Evolutionary conservation across 768 basidiomycete genomes (phyloP).

Genomic region (Naganishia randhawae): DNA sequence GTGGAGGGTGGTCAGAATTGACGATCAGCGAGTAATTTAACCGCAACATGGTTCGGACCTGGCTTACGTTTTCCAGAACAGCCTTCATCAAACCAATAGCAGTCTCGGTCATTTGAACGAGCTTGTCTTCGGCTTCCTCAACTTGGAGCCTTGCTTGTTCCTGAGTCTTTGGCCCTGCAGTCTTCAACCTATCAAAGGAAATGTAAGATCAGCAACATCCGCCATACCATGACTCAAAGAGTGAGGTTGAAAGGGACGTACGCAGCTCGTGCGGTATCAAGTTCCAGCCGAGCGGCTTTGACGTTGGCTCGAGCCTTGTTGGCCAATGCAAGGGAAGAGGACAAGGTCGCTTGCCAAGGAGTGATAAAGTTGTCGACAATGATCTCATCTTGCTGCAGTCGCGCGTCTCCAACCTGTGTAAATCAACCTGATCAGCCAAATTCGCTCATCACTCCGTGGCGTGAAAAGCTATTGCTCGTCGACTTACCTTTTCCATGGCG

Average conservation of each 20-base stretch:
- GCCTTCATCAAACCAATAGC: constrained; percentile 96
- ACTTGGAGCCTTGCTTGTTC: constrained; percentile 84
- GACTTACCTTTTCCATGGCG: constrained; percentile 69
- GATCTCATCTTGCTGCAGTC: constrained; percentile 71
- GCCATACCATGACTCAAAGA: neutral
- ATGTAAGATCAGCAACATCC: constrained; percentile 8
- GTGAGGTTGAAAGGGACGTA: constrained; percentile 37
- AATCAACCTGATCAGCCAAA: neutral
- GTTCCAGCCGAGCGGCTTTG: constrained; percentile 64
- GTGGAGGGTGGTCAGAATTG: too few relatives aligned
- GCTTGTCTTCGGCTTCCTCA: constrained; percentile 66
- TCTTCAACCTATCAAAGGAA: constrained; percentile 68
- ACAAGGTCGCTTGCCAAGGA: constrained; percentile 67
- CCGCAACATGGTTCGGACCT: neutral
- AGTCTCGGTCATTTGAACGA: constrained; percentile 96
- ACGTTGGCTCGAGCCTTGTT: constrained; percentile 68
- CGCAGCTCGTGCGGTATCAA: constrained; percentile 66
- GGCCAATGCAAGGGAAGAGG: constrained; percentile 77
- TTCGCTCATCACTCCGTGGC: neutral
- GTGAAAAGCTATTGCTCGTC: neutral
- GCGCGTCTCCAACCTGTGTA: constrained; percentile 62
- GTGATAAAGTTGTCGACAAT: constrained; percentile 56
- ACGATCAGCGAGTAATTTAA: neutral
- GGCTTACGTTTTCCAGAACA: constrained; percentile 89
- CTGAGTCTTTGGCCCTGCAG: constrained; percentile 67